A percentile compares a stretch with the other conserved stretches of the same genome.
phyloP scores from a whole-genome alignment of 192 early-diverging fungal genomes.

The Cladochytrium replicatum region DNA sequence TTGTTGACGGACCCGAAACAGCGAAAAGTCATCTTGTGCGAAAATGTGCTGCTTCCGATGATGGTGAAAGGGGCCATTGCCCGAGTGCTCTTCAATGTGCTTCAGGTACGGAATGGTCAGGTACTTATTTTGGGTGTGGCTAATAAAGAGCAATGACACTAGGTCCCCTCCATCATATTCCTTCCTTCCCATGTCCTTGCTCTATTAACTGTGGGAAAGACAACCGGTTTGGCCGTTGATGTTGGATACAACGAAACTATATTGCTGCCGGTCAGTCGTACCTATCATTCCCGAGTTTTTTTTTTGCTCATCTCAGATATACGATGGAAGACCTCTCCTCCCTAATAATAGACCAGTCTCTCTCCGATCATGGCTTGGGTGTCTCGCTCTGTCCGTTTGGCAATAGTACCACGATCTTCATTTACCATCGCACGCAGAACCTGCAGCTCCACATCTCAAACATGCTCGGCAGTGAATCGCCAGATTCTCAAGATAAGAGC shows the following conservation, averaged over 20 bases:
- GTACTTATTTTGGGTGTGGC: background rate
- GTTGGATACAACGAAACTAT: slow-evolving; percentile 68
- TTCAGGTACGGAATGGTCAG: slow-evolving; percentile 43
- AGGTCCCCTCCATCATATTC: slow-evolving; percentile 72
- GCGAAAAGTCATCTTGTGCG: slow-evolving; percentile 72
- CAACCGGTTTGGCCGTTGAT: slow-evolving; percentile 77
- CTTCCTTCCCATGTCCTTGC: slow-evolving; percentile 61
- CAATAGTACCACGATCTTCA: no score
- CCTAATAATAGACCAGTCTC: no score
- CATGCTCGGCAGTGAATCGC: no score
- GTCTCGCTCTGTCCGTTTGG: no score
- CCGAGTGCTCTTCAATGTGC: slow-evolving; percentile 60
- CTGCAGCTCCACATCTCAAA: no score
- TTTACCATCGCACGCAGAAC: no score
- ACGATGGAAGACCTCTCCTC: slow-evolving; percentile 54
- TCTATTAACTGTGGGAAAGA: slow-evolving; percentile 62
- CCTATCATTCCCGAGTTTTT: slow-evolving; percentile 1
- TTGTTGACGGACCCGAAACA: slow-evolving; percentile 73
- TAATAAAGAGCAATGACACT: background rate
- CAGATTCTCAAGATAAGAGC: no score
- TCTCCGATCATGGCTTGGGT: no score
- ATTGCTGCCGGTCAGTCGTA: slow-evolving; percentile 71
- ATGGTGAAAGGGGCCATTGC: slow-evolving; percentile 59
- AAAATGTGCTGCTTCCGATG: slow-evolving; percentile 61
- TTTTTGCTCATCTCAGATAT: slow-evolving; percentile 38